Conservation (phyloP, 2,329 filamentous ascomycete genomes). For the Leptographium wingfieldii region DNA sequence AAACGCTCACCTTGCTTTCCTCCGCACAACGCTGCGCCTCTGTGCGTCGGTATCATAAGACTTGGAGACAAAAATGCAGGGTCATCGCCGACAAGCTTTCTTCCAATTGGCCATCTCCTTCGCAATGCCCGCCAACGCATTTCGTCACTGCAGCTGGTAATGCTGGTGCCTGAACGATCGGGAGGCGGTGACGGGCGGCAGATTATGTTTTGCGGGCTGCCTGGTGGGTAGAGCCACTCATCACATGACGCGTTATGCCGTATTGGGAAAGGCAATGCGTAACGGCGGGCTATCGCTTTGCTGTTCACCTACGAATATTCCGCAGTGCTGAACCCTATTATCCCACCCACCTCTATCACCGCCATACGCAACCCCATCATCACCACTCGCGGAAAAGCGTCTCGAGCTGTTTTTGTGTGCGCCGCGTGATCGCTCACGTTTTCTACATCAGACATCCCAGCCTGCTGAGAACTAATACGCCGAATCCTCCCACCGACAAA, state of each 20-base stretch:
- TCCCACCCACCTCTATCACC: slow-evolving; percentile 1
- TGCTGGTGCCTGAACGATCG: not conserved
- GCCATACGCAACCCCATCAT: not conserved
- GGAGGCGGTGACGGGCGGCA: not conserved
- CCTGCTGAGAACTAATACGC: not conserved
- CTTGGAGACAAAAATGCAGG: not conserved
- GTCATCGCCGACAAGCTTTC: not conserved
- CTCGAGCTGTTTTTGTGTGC: not conserved
- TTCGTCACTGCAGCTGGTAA: not conserved
- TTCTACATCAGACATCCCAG: not conserved
- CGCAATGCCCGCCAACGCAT: not conserved
- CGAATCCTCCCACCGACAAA: not conserved
- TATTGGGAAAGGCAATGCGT: slow-evolving; percentile 1
- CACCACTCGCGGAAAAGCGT: not conserved
- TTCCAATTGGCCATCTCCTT: not conserved
- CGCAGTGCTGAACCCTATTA: not conserved
- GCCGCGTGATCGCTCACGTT: not conserved
- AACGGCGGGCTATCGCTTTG: slow-evolving; percentile 1
- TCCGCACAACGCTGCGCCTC: not conserved
- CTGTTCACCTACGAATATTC: slow-evolving; percentile 3
- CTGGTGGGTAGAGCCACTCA: not conserved
- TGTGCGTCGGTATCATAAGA: not conserved
- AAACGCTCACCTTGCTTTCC: not conserved
- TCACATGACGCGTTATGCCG: slow-evolving; percentile 11
- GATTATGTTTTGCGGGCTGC: not conserved